Conservation (phyloP, 225 moss, liverwort and hornwort species). For the Asterella californica region DNA sequence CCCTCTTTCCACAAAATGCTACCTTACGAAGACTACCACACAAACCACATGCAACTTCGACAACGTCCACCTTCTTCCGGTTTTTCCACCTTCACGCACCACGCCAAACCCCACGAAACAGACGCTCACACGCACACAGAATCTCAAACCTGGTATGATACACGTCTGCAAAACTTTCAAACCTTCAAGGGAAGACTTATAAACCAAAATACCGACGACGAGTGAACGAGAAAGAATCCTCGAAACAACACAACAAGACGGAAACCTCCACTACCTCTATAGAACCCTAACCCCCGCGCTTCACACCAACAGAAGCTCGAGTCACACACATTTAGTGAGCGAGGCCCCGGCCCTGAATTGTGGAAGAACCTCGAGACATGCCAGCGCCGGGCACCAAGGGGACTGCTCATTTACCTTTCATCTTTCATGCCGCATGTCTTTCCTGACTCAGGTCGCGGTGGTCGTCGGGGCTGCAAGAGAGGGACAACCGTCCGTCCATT, state of each 20-base stretch:
- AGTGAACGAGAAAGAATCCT: neutral
- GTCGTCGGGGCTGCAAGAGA: slow-evolving; percentile 6
- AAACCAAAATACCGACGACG: neutral
- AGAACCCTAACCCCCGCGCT: slow-evolving; percentile 15
- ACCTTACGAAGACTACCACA: neutral
- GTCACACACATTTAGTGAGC: neutral
- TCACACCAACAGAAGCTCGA: neutral
- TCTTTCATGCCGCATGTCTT: slow-evolving; percentile 1
- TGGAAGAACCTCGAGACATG: neutral
- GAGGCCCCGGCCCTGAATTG: neutral
- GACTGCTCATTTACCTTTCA: neutral
- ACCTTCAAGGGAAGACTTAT: neutral
- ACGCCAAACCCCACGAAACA: neutral
- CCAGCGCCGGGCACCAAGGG: neutral
- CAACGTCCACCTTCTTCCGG: neutral
- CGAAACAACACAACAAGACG: neutral
- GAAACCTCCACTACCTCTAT: neutral
- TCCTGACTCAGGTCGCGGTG: slow-evolving; percentile 1
- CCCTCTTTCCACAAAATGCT: neutral
- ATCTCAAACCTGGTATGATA: slow-evolving; percentile 16
- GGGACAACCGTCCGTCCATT: slow-evolving; percentile 1
- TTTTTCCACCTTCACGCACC: neutral
- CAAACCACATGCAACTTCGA: neutral
- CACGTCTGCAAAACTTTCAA: neutral
- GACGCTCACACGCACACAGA: neutral